phyloP scores from a whole-genome alignment of 805 yeast species.

The Yarrowia osloensis region DNA sequence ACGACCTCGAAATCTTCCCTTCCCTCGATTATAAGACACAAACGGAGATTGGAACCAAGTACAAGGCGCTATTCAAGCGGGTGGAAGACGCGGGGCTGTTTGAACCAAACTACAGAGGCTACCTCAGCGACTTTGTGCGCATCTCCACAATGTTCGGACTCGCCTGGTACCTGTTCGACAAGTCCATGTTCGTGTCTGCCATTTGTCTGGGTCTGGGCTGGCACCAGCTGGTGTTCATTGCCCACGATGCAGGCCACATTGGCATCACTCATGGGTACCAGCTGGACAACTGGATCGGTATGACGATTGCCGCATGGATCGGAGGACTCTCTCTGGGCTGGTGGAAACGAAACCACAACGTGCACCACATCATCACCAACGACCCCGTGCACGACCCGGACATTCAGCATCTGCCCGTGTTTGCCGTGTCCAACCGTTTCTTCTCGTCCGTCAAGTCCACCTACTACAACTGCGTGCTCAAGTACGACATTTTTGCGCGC shows the following conservation, averaged over 20 bases:
- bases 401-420: conserved; percentile 88
- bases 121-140: conserved; percentile 67
- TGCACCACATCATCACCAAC: conserved; percentile 88
- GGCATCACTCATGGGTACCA: conserved; percentile 80
- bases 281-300: conserved; percentile 72
- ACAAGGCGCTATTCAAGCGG: conserved; percentile 58
- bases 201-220: conserved; percentile 70
- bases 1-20: conserved; percentile 63
- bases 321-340: conserved; percentile 92
- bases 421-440: conserved; percentile 75
- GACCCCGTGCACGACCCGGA: conserved; percentile 95
- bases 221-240: conserved; percentile 88
- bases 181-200: conserved; percentile 56
- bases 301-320: conserved; percentile 68
- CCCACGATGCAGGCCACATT: conserved; percentile 88
- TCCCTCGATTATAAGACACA: conserved; percentile 70
- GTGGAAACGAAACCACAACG: conserved; percentile 95
- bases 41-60: conserved; percentile 54
- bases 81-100: conserved; percentile 63
- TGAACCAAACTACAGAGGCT: conserved; percentile 71
- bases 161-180: conserved; percentile 53
- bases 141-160: conserved; percentile 56
- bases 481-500: conserved; percentile 69
- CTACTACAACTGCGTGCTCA: conserved; percentile 66
- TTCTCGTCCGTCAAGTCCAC: conserved; percentile 75